phyloP scores from a whole-genome alignment of 345 rosid species.

The Toxicodendron radicans region DNA sequence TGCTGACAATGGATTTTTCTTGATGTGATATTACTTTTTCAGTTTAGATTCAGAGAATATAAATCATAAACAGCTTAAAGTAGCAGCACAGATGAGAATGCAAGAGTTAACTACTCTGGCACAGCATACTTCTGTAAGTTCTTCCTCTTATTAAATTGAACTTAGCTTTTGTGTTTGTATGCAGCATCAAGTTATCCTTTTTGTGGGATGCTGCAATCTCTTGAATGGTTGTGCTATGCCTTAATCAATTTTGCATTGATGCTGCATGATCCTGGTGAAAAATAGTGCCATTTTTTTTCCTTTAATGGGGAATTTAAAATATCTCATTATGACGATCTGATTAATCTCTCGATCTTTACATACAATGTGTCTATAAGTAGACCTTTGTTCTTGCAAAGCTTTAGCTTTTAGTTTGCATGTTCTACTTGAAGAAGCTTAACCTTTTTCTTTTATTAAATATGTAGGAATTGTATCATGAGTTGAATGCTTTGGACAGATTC shows the following conservation, averaged over 20 bases:
- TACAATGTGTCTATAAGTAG: not conserved
- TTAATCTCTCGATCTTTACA: not conserved
- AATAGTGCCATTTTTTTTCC: not conserved
- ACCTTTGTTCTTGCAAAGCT: not conserved
- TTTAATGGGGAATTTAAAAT: not conserved
- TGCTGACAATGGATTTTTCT: conserved; percentile 22
- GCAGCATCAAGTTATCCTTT: not conserved
- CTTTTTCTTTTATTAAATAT: conserved; percentile 11
- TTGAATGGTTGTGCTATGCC: not conserved
- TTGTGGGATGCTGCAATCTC: not conserved
- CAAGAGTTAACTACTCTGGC: conserved; percentile 69
- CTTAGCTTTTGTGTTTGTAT: conserved; percentile 4
- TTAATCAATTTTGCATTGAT: not conserved
- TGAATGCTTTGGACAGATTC: conserved; percentile 63
- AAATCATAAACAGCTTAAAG: conserved; percentile 35
- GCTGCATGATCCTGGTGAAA: not conserved
- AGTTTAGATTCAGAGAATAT: conserved; percentile 65
- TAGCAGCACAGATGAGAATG: conserved; percentile 67
- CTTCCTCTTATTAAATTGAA: not conserved
- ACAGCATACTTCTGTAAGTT: conserved; percentile 80
- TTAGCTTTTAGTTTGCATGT: not conserved
- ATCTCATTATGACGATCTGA: not conserved
- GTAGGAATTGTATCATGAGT: conserved; percentile 77
- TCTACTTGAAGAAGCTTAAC: conserved; percentile 19
- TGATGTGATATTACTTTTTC: conserved; percentile 30